phyloP scores from a whole-genome alignment of 2,329 filamentous ascomycete genomes.

The Ceratocystis cacaofunesta region DNA sequence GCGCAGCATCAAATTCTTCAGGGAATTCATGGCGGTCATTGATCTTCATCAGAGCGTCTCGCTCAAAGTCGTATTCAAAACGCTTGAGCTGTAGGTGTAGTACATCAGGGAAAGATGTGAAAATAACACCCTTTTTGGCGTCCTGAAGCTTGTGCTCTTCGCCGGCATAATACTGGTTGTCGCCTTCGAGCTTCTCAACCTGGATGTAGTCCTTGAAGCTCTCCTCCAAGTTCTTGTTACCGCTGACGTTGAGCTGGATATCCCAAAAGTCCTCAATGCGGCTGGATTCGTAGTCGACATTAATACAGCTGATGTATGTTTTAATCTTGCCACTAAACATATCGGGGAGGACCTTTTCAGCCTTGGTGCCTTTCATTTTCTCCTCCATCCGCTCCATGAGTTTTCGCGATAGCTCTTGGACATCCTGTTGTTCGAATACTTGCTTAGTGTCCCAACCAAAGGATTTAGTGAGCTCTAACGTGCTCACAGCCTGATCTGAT shows the following conservation, averaged over 20 bases:
- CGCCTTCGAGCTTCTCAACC: slow-evolving; percentile 90
- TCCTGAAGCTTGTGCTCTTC: slow-evolving; percentile 87
- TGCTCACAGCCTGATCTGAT: slow-evolving; percentile 67
- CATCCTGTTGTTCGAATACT: slow-evolving; percentile 97
- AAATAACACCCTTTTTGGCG: slow-evolving; percentile 94
- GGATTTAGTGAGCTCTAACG: slow-evolving; percentile 84
- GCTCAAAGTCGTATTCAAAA: slow-evolving; percentile 93
- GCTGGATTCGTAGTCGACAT: slow-evolving; percentile 94
- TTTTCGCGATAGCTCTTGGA: slow-evolving; percentile 90
- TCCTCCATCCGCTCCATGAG: slow-evolving; percentile 95
- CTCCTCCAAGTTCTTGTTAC: slow-evolving; percentile 81
- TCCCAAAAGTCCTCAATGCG: slow-evolving; percentile 98
- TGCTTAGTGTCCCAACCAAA: slow-evolving; percentile 98
- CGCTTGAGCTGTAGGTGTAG: slow-evolving; percentile 90
- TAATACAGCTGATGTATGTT: slow-evolving; percentile 97
- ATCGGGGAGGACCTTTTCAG: slow-evolving; percentile 73
- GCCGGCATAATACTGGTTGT: slow-evolving; percentile 94
- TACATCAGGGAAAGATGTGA: slow-evolving; percentile 86
- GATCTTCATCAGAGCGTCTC: slow-evolving; percentile 98
- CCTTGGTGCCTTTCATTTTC: slow-evolving; percentile 92
- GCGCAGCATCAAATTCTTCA: slow-evolving; percentile 66
- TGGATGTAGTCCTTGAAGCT: slow-evolving; percentile 95
- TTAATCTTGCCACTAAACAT: slow-evolving; percentile 98
- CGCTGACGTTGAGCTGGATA: slow-evolving; percentile 89
- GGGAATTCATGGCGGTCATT: slow-evolving; percentile 87